Evolutionary conservation across 257 asterid genomes (phyloP), one percentile per base, ranked within the genome.

Genomic region (Perilla frutescens): DNA sequence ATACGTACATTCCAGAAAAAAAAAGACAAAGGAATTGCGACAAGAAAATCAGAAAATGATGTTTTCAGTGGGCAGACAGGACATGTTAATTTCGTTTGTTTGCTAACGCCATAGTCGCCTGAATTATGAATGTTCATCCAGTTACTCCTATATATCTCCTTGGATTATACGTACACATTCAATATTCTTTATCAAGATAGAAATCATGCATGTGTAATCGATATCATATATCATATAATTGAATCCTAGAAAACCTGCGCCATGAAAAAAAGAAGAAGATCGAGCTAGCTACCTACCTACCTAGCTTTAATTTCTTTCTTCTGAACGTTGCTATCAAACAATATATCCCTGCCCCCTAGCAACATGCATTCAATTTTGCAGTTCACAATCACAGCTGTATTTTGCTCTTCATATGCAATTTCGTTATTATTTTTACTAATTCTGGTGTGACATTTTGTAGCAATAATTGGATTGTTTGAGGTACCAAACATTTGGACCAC

Each of bases 381-480:
- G 6, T 31, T 55, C 8, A 26, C 61, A 71, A 69, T 55, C 8
- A 26, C 61, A 71, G 76, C 62, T 71, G 61, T 49, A 55, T 63
- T 73, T 59, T 51, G 51, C 7, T 47, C 36, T 39, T 8, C 40
- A n/a, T n/a, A 51, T 54, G 58, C 66, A 63, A 73, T 48, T 62
- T 51, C 66, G 4, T 34, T 4, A 34, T 34, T 4, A 34, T 34
- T 4, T 2, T 34, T 4, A 34, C 37, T 34, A 34, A 34, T 34
- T 2, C 3, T 29, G 61, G 41, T 73, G 57, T 31, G 15, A 62
- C 40, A 13, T 29, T 73, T 37, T 54, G 49, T 43, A 55, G 5
- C 55, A 44, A 26, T 57, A 48, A 20, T 66, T 64, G 44, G 49
- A 26, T 48, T 37, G 3, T 7, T 60, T 15, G 61, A 49, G 50